Conservation (phyloP, 2,329 filamentous ascomycete genomes). For the Rhynchosporium agropyri region DNA sequence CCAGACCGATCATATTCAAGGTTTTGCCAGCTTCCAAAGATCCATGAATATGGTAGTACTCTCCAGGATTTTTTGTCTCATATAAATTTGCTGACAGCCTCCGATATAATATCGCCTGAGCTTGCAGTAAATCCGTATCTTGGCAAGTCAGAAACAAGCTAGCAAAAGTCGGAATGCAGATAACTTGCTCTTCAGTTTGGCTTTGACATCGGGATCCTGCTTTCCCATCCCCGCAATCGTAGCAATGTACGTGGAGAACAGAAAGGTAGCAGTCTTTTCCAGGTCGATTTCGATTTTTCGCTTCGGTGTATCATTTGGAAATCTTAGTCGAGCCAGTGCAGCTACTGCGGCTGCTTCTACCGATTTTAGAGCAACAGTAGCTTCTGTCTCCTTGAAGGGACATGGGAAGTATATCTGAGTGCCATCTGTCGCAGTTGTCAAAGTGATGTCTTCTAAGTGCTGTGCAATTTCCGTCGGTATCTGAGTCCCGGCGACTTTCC, state of each 20-base stretch:
- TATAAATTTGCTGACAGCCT: conserved; percentile 75
- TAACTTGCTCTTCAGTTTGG: conserved; percentile 46
- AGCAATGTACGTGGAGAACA: conserved; percentile 61
- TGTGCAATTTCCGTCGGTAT: conserved; percentile 32
- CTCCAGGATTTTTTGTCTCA: conserved; percentile 63
- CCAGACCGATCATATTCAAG: conserved; percentile 69
- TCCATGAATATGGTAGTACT: conserved; percentile 76
- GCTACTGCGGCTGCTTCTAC: conserved; percentile 54
- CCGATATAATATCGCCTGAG: conserved; percentile 72
- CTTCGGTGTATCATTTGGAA: conserved; percentile 43
- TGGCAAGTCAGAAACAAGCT: conserved; percentile 15
- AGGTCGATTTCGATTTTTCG: conserved; percentile 54
- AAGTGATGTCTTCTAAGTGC: conserved; percentile 34
- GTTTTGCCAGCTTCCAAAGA: conserved; percentile 72
- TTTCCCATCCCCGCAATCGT: conserved; percentile 57
- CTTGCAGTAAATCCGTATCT: conserved; percentile 73
- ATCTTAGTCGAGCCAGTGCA: conserved; percentile 59
- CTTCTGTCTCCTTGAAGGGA: conserved; percentile 52
- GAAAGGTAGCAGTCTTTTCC: conserved; percentile 56
- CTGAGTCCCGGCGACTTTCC: conserved; percentile 27
- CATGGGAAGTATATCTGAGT: conserved; percentile 49
- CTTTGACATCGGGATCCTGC: conserved; percentile 50
- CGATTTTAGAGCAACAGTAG: conserved; percentile 49
- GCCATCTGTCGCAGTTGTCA: conserved; percentile 36
- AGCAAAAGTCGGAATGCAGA: conserved; percentile 22